These are phyloP conservation scores for Spinellus fusiger DNA, from an alignment of 192 early-diverging fungal species.

Conservation along the genomic window DNA sequence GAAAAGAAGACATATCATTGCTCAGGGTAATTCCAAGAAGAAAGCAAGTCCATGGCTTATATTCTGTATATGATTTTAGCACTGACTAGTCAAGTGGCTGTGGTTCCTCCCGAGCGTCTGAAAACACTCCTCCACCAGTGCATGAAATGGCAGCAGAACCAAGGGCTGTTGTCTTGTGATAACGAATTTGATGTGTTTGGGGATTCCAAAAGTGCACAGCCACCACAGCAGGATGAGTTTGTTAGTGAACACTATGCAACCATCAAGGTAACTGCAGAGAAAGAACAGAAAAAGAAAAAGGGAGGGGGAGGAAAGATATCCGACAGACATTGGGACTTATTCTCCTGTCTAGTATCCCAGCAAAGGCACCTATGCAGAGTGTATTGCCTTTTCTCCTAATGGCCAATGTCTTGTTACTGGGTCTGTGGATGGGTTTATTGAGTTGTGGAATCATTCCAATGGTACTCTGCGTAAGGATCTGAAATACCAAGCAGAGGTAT, in stretches of 20 bases:
- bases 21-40: conserved; percentile 40
- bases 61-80: conserved; percentile 15
- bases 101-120: conserved; percentile 73
- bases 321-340: neutral
- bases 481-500: conserved; percentile 84
- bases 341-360: conserved; percentile 60
- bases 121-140: conserved; percentile 82
- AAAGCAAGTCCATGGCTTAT: neutral
- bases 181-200: conserved; percentile 75
- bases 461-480: conserved; percentile 86
- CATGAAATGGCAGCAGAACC: conserved; percentile 82
- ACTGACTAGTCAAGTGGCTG: conserved; percentile 59
- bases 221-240: conserved; percentile 66
- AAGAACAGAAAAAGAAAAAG: neutral
- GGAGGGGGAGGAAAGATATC: neutral
- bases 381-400: conserved; percentile 74
- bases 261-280: conserved; percentile 57
- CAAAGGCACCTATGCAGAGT: conserved; percentile 75
- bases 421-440: conserved; percentile 90
- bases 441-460: conserved; percentile 89
- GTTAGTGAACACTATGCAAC: conserved; percentile 63
- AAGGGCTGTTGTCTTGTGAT: conserved; percentile 70
- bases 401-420: conserved; percentile 85
- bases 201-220: conserved; percentile 50
- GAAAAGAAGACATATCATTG: conserved; percentile 72